These are phyloP conservation scores for Diospyros lotus DNA, from an alignment of 148 eudicot genomes.

Conservation along the genomic window DNA sequence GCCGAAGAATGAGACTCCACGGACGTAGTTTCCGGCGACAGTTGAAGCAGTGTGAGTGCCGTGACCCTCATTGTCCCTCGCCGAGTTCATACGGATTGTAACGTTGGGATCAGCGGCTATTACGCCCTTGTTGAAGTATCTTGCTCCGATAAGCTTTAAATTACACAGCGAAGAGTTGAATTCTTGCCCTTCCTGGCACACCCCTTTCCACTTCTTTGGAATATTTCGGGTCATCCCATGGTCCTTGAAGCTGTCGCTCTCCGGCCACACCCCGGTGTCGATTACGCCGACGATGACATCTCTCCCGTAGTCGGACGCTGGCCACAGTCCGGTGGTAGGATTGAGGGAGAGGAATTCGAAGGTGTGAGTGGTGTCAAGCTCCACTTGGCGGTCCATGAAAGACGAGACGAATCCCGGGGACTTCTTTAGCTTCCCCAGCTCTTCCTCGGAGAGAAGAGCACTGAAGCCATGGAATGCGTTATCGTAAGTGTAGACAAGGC, in stretches of 20 bases:
- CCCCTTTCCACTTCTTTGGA: slow-evolving; percentile 41
- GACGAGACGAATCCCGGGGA: slow-evolving; percentile 34
- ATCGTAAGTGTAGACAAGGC: slow-evolving; percentile 30
- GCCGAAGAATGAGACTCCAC: slow-evolving; percentile 21
- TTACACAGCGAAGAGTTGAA: slow-evolving; percentile 37
- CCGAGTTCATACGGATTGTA: slow-evolving; percentile 26
- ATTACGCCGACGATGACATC: slow-evolving; percentile 37
- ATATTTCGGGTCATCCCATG: slow-evolving; percentile 15
- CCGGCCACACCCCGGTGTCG: slow-evolving; percentile 42
- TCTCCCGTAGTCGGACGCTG: slow-evolving; percentile 31
- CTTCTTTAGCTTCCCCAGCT: slow-evolving; percentile 26
- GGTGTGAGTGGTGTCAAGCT: slow-evolving; percentile 31
- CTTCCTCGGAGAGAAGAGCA: slow-evolving; percentile 22
- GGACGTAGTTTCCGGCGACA: slow-evolving; percentile 20
- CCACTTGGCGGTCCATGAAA: slow-evolving; percentile 16
- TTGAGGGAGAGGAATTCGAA: slow-evolving; percentile 22
- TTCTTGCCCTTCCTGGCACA: slow-evolving; percentile 24
- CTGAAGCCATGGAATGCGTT: slow-evolving; percentile 30
- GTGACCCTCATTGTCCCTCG: slow-evolving; percentile 26
- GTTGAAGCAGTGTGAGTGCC: slow-evolving; percentile 33
- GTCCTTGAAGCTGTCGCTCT: slow-evolving; percentile 35
- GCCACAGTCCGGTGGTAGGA: slow-evolving; percentile 30
- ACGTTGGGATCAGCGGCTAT: slow-evolving; percentile 29
- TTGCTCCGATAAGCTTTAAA: slow-evolving; percentile 42
- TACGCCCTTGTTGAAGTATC: slow-evolving; percentile 51